Conservation (phyloP, 495 filamentous ascomycete genomes). For the Talaromyces ruber region DNA sequence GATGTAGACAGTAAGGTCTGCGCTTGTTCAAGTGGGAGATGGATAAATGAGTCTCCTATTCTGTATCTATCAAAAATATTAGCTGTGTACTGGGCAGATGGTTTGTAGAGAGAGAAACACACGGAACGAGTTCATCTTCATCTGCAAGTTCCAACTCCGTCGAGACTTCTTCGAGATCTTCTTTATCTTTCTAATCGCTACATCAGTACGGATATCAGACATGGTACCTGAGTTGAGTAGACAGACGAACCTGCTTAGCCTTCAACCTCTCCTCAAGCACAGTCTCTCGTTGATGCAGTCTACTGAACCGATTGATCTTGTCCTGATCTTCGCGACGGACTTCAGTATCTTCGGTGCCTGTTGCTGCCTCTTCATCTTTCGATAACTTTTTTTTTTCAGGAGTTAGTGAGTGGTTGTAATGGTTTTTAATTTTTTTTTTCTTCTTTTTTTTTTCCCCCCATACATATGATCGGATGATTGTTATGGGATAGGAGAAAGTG, state of each 20-base stretch:
- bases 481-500: not conserved
- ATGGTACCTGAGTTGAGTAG: not conserved
- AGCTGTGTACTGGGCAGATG: constrained; percentile 5
- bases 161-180: constrained; percentile 88
- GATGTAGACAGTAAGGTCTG: constrained; percentile 72
- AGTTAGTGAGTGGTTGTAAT: not conserved
- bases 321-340: constrained; percentile 96
- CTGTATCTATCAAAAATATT: constrained; percentile 60
- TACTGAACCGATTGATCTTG: constrained; percentile 96
- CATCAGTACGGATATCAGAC: not conserved
- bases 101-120: constrained; percentile 16
- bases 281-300: constrained; percentile 79
- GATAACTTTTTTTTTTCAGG: constrained; percentile 60
- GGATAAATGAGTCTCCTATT: constrained; percentile 91
- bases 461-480: not conserved
- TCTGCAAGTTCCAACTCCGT: constrained; percentile 90
- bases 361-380: constrained; percentile 75
- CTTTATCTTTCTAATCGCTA: constrained; percentile 80
- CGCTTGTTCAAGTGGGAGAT: constrained; percentile 71
- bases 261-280: constrained; percentile 74
- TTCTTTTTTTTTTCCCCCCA: too few relatives aligned
- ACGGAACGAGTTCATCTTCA: constrained; percentile 91
- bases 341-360: constrained; percentile 70
- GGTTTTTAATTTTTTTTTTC: too few relatives aligned
- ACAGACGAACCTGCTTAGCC: constrained; percentile 58